Base-by-base conservation (phyloP, 2,329 filamentous ascomycete species). In the Aotearoamyces nothofagi region DNA sequence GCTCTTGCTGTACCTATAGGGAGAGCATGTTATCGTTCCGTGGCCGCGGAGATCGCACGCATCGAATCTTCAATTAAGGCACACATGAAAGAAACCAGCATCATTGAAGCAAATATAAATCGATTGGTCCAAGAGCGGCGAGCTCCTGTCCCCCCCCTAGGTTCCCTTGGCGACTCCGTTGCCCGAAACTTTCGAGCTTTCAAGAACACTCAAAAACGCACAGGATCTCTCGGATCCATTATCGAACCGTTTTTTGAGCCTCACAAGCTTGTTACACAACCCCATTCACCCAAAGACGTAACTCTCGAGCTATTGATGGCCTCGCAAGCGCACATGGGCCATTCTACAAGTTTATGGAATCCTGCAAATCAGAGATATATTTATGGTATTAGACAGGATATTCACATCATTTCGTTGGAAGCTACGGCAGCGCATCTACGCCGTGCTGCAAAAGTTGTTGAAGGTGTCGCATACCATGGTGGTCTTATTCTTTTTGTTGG, bases 331-430 rank as follows among this genome's bases (percentile, higher is more conserved):
- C 84, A 93, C 56, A 73, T 96, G 53, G 90, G 90, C 38, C 90
- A 98, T 57, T 70, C 80, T 46, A 87, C 79, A 1, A 81, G 81
- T 36, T 66, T 86, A 27, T 98, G 90, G 90, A 92, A 98, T 56
- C 86, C 90, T 8, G 76, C 73, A 29, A 98, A 96, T 58, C 77
- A 84, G 39, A 71, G 80, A 41, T 96, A 96, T 58, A 96, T 98
- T 51, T 86, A 81, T 51, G 90, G 90, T 43, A 70, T 92, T 36
- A 69, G 90, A 24, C 69, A 90, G 41, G 83, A 79, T 10, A 76
- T 92, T 36, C 87, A 94, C 57, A 84, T 98, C 51, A 93, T 98
- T 53, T 79, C 78, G 7, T 73, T 96, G 3, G 90, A 98, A 51
- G 67, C 73, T 35, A 96, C 81, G 17, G 83, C 84, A 9, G 78